Percentiles rank a stretch among this genome's conserved stretches.
phyloP scores from a whole-genome alignment of 1,284 basidiomycete species.

The Sanghuangporus sanghuang region DNA sequence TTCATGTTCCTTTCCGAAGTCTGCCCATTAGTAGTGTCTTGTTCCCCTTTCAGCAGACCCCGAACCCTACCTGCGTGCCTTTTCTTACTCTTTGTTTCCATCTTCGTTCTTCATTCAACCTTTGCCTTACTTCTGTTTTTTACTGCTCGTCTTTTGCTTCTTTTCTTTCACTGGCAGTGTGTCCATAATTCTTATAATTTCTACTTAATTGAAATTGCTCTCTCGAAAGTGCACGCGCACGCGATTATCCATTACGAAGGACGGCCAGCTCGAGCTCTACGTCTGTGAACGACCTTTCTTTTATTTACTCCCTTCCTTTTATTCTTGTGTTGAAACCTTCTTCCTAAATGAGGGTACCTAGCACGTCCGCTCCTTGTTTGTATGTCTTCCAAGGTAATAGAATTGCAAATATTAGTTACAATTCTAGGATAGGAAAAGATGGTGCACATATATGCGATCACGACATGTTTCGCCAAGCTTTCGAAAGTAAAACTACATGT shows the following conservation, averaged over 20 bases:
- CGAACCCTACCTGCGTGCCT: background rate
- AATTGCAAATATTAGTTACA: too few species aligned
- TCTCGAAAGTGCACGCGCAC: background rate
- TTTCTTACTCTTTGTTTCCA: background rate
- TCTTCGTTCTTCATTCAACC: background rate
- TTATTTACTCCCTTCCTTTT: background rate
- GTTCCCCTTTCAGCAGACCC: background rate
- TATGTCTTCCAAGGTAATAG: too few species aligned
- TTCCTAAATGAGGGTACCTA: background rate
- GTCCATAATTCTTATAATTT: background rate
- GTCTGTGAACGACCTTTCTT: background rate
- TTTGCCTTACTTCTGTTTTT: background rate
- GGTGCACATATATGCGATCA: too few species aligned
- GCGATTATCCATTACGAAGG: background rate
- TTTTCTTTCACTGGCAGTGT: background rate
- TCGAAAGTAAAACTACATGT: too few species aligned
- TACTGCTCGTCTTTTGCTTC: background rate
- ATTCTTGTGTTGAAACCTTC: background rate
- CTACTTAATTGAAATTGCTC: background rate
- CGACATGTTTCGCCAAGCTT: too few species aligned
- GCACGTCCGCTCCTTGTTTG: background rate
- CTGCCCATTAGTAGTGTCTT: background rate
- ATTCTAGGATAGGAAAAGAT: too few species aligned
- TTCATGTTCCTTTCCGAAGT: background rate
- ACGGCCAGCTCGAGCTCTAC: background rate